Percentiles rank a stretch among this genome's conserved stretches.
These are phyloP conservation scores for Pugionium dolabratum DNA, from an alignment of 345 rosid species.

Conservation along the genomic window DNA sequence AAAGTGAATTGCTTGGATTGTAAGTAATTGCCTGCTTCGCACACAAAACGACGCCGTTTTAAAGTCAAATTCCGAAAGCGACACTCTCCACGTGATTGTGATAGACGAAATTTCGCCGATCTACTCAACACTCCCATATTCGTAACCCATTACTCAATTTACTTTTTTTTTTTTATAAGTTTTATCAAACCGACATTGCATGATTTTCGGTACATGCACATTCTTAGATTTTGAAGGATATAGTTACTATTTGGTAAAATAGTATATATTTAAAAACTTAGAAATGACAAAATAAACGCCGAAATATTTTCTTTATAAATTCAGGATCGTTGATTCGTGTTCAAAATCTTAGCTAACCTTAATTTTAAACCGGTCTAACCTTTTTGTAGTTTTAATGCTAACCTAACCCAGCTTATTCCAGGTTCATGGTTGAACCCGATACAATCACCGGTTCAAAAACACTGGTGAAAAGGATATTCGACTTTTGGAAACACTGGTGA, in stretches of 20 bases:
- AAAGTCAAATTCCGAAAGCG: slow-evolving; percentile 10
- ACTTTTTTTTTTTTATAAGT: neutral
- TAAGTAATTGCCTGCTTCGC: slow-evolving; percentile 27
- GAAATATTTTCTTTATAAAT: too few species aligned
- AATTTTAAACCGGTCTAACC: too few species aligned
- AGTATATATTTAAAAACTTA: too few species aligned
- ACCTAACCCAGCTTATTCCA: too few species aligned
- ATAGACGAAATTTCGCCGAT: slow-evolving; percentile 18
- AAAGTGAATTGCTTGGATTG: slow-evolving; percentile 31
- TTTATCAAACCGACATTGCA: slow-evolving; percentile 24
- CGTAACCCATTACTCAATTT: slow-evolving; percentile 2
- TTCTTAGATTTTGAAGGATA: slow-evolving; percentile 5
- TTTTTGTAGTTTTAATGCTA: too few species aligned
- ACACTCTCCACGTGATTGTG: slow-evolving; percentile 33
- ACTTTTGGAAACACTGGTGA: too few species aligned
- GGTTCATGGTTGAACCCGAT: too few species aligned
- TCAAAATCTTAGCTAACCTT: too few species aligned
- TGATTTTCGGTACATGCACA: slow-evolving; percentile 32
- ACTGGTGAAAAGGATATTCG: too few species aligned
- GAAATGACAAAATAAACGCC: too few species aligned
- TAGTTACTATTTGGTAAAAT: neutral
- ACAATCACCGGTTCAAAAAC: too few species aligned
- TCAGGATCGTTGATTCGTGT: too few species aligned
- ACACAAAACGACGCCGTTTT: slow-evolving; percentile 19
- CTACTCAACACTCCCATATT: slow-evolving; percentile 23